These are phyloP conservation scores for Ascosphaera aggregata DNA, from an alignment of 2,329 filamentous ascomycete genomes.

Conservation along the genomic window DNA sequence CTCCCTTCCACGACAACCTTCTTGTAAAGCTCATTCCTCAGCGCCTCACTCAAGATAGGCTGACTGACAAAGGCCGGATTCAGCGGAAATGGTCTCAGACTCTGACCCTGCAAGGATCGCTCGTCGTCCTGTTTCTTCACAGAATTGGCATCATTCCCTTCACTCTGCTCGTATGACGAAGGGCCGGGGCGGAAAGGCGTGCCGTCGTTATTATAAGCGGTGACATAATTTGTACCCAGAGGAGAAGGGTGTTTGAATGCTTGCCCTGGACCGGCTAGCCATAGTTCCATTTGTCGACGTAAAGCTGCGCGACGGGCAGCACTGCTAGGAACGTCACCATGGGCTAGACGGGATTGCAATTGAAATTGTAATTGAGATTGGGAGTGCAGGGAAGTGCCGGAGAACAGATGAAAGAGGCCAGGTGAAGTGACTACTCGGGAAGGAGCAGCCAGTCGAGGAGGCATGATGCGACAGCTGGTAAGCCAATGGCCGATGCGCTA, in stretches of 20 bases:
- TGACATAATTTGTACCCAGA: slow-evolving; percentile 30
- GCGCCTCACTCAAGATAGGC: slow-evolving; percentile 46
- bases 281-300: slow-evolving; percentile 32
- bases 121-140: slow-evolving; percentile 1
- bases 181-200: slow-evolving; percentile 19
- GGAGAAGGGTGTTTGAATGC: slow-evolving; percentile 25
- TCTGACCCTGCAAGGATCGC: slow-evolving; percentile 1
- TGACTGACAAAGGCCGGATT: slow-evolving; percentile 50
- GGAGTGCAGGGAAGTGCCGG: no score
- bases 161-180: slow-evolving; percentile 8
- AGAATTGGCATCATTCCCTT: slow-evolving; percentile 8
- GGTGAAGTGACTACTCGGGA: no score
- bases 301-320: not conserved
- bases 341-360: not conserved
- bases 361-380: no score
- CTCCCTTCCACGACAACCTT: slow-evolving; percentile 41
- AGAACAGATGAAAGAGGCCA: no score
- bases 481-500: no score
- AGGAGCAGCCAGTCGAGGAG: no score
- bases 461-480: no score
- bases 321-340: not conserved
- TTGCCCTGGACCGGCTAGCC: slow-evolving; percentile 32
- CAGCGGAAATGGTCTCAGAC: slow-evolving; percentile 41
- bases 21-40: slow-evolving; percentile 50
- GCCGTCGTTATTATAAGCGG: slow-evolving; percentile 28